Evolutionary conservation across 202 grass and related monocot species (phyloP), one percentile per base, ranked within the genome.

Genomic region (Saccharum hybrid): DNA sequence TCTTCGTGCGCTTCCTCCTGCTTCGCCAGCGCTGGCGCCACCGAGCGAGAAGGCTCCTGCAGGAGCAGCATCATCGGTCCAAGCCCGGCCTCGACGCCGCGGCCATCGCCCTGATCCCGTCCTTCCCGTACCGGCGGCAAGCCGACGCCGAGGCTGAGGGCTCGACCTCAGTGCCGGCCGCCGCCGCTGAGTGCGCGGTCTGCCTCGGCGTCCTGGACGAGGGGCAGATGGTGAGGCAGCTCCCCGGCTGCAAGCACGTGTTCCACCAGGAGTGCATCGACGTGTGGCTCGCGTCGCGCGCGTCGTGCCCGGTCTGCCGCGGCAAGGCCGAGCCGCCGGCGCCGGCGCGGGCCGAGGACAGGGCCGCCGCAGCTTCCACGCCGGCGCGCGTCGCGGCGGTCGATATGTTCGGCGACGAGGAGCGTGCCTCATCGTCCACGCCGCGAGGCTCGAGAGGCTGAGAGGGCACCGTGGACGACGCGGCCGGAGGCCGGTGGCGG

Each of bases 221-320:
- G 40, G 90, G 84, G 13, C 90, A 94, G 76, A 83, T 76, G 38
- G 92, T 87, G 62, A 71, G 92, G 88, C 38, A 83, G 39, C 78
- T 94, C 30, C 84, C 82, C 1, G 80, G 48, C 3, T 97, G 94
- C 84, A 71, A 67, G 31, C 92, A 97, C 77, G 4, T 80, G 66
- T 94, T 97, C 51, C 94, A 94, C 65, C 67, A 38, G 33, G 86
- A 75, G 76, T 94, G 92, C 82, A 67, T 94, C 61, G 92, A 94
- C 72, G 15, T 89, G 37, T 97, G 92, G 94, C 85, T 97, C 81
- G 34, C 70, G 60, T 72, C 84, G 12, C 72, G 86, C 69, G 75
- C 72, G 30, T 85, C 94, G 21, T 97, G 92, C 74, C 94, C 92
- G 8, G 72, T 97, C 15, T 94, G 92, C 79, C 90, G 90, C 23